Evolutionary conservation across 2,329 filamentous ascomycete genomes (phyloP), one percentile per base, ranked within the genome.

Genomic region (Allantophomopsis cytisporea): DNA sequence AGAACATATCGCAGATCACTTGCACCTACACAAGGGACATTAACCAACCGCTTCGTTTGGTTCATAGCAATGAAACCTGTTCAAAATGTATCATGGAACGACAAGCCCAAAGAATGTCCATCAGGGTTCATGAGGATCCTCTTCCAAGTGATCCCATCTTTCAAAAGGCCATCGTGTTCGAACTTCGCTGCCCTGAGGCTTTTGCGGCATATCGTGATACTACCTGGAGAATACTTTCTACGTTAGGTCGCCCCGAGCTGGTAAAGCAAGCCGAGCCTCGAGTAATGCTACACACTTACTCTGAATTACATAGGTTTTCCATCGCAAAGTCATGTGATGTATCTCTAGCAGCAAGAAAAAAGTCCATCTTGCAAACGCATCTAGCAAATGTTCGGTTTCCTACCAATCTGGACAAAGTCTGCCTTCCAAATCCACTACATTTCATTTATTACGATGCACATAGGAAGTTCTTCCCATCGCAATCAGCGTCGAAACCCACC

Each of bases 101-200:
- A 20, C 2, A 52, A n/a, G 69, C 69, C 1, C 35, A 57, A 0
- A 2, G 3, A 0, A 41, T 80, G 0, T 31, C 18, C 0, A 75
- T 80, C 7, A 1, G 33, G 0, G 49, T 72, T 7, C 59, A 73
- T 44, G 74, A 80, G 47, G 76, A 71, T 71, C 73, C 74, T 0
- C 54, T 79, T 0, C 65, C 71, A 0, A 23, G 33, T 0, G 13
- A 58, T 1, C 1, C 34, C 0, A 5, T 43, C 0, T 20, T 58
- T 10, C 59, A 60, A 0, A 65, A 68, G 41, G 57, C 68, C 0
- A 59, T 62, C 0, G 57, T 77, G 0, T 78, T 78, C 37, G 73
- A 78, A 44, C 53, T 77, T 0, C 38, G 46, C 0, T 44, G 62
- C 0, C 71, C 72, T 0, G 4, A 16, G 0, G 21, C 49, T 0